phyloP scores from a whole-genome alignment of 192 early-diverging fungal genomes.

The Coemansia sp. region DNA sequence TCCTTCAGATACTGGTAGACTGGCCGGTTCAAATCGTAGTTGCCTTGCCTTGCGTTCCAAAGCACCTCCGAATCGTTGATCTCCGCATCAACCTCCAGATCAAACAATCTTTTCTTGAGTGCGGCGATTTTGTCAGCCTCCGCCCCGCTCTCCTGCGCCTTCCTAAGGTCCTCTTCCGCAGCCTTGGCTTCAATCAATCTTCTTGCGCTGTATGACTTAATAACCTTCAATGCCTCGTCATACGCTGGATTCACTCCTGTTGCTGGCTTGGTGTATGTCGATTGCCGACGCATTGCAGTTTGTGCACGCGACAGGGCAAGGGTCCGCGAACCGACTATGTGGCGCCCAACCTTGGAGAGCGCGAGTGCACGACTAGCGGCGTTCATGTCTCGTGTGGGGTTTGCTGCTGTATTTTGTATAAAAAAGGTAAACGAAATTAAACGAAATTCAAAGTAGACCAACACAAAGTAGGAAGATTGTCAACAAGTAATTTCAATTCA shows the following conservation, averaged over 20 bases:
- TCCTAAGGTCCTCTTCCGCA: slow-evolving; percentile 24
- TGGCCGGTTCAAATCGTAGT: slow-evolving; percentile 66
- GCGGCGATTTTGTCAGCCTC: slow-evolving; percentile 45
- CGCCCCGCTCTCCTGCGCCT: slow-evolving; percentile 25
- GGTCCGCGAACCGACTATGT: neutral
- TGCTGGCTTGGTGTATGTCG: slow-evolving; percentile 56
- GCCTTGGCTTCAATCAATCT: slow-evolving; percentile 32
- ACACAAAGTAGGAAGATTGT: no score
- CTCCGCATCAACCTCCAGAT: slow-evolving; percentile 65
- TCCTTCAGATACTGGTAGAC: slow-evolving; percentile 70
- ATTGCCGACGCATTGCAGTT: slow-evolving; percentile 24
- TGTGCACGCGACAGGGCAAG: neutral
- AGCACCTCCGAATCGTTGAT: slow-evolving; percentile 71
- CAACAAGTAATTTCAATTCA: no score
- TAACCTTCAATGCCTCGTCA: slow-evolving; percentile 75
- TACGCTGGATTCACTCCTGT: slow-evolving; percentile 67
- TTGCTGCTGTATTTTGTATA: neutral
- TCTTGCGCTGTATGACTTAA: slow-evolving; percentile 60
- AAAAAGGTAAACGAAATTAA: no score
- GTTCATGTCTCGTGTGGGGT: slow-evolving; percentile 17
- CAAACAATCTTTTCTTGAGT: slow-evolving; percentile 55
- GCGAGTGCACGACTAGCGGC: slow-evolving; percentile 21
- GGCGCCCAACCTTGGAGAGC: slow-evolving; percentile 17
- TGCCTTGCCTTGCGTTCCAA: slow-evolving; percentile 63
- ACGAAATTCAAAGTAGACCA: no score